These are phyloP conservation scores for Rhizopogon salebrosus DNA, from an alignment of 768 basidiomycete genomes.

Conservation along the genomic window DNA sequence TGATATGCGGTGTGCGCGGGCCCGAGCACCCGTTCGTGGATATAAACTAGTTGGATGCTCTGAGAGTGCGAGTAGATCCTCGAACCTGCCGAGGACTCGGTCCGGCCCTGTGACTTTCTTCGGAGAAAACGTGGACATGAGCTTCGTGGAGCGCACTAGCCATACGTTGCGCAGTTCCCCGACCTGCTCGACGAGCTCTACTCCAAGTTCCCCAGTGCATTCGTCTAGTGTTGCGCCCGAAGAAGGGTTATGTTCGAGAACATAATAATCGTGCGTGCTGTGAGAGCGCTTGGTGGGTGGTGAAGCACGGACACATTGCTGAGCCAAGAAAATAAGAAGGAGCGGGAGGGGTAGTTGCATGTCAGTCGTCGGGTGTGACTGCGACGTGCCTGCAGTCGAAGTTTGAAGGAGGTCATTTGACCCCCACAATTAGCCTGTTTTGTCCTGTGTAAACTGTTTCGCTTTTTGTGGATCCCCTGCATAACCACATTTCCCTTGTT, in stretches of 20 bases:
- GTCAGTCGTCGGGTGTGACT: not conserved
- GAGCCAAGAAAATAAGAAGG: conserved; percentile 24
- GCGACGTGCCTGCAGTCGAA: not conserved
- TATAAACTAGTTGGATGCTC: not conserved
- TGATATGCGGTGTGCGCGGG: conserved; percentile 43
- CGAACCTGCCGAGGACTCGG: conserved; percentile 45
- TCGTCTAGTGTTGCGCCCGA: conserved; percentile 53
- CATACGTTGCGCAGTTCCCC: conserved; percentile 82
- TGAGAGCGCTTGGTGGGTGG: conserved; percentile 50
- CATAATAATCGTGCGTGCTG: conserved; percentile 76
- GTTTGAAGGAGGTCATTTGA: not conserved
- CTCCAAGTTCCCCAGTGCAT: conserved; percentile 55
- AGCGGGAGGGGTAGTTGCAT: conserved; percentile 16
- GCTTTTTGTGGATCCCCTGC: not conserved
- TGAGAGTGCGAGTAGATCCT: conserved; percentile 32
- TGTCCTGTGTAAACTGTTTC: not conserved
- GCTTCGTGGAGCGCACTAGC: conserved; percentile 64
- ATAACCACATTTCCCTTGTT: not conserved
- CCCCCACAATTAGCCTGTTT: not conserved
- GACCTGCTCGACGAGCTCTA: conserved; percentile 83
- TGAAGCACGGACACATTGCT: conserved; percentile 25
- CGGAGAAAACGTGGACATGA: conserved; percentile 17
- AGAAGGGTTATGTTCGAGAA: conserved; percentile 58
- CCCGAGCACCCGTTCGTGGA: conserved; percentile 13
- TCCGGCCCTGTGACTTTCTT: conserved; percentile 31